Evolutionary conservation across 2,329 filamentous ascomycete genomes (phyloP).

Genomic region (Amphichorda felina): DNA sequence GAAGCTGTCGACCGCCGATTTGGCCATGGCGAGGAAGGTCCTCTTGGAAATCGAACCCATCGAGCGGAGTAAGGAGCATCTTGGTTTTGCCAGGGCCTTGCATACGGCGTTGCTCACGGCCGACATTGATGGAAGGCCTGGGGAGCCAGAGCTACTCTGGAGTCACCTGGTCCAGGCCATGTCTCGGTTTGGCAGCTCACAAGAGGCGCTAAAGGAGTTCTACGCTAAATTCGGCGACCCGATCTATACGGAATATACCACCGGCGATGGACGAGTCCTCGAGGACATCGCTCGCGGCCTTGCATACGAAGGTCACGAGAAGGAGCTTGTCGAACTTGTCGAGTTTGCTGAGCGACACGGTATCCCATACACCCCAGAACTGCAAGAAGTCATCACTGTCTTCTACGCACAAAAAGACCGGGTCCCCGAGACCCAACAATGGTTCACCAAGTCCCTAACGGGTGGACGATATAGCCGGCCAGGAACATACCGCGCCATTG

Average conservation of each 20-base stretch:
- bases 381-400: constrained; percentile 43
- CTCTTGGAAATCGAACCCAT: constrained; percentile 26
- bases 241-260: constrained; percentile 8
- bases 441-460: constrained; percentile 42
- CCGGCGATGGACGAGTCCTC: constrained; percentile 11
- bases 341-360: constrained; percentile 36
- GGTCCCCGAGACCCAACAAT: constrained; percentile 49
- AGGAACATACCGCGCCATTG: constrained; percentile 11
- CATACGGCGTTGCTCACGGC: constrained; percentile 18
- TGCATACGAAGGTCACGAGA: constrained; percentile 43
- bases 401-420: constrained; percentile 51
- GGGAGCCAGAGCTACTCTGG: constrained; percentile 14
- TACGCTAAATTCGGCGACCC: constrained; percentile 15
- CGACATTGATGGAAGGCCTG: constrained; percentile 9
- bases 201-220: constrained; percentile 37
- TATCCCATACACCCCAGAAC: constrained; percentile 27
- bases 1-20: constrained; percentile 24
- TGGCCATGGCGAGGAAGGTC: constrained; percentile 31
- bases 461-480: constrained; percentile 9
- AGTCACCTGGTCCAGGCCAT: constrained; percentile 25
- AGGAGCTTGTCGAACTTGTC: constrained; percentile 44
- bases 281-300: constrained; percentile 39
- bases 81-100: constrained; percentile 32
- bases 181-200: constrained; percentile 39
- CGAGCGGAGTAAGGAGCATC: constrained; percentile 30